A percentile compares a stretch with the other conserved stretches of the same genome.
These are phyloP conservation scores for Acer campestre DNA, from an alignment of 345 rosid species.

Conservation along the genomic window DNA sequence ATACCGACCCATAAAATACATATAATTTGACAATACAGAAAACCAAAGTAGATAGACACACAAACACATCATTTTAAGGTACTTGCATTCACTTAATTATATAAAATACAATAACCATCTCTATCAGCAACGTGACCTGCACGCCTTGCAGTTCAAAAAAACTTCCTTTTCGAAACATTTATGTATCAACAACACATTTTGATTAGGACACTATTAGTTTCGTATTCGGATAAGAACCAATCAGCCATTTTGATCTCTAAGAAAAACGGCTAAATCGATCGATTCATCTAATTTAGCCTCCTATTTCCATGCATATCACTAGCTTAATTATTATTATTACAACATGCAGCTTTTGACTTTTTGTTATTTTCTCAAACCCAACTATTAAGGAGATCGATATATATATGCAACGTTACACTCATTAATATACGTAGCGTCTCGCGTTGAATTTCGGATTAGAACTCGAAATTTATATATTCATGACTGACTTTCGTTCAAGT, in stretches of 20 bases:
- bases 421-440: neutral
- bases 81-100: neutral
- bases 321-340: neutral
- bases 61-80: neutral
- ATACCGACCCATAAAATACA: neutral
- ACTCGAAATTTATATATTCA: neutral
- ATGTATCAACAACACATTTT: neutral
- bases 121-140: neutral
- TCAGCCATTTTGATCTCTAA: neutral
- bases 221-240: neutral
- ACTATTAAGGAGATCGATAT: neutral
- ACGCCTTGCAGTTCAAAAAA: neutral
- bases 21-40: conserved; percentile 1
- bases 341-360: conserved; percentile 9
- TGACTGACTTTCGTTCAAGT: conserved; percentile 7
- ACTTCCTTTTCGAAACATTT: neutral
- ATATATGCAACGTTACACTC: neutral
- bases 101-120: neutral
- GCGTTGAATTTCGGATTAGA: neutral
- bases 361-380: neutral
- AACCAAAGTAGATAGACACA: neutral
- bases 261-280: conserved; percentile 3
- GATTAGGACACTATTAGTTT: neutral
- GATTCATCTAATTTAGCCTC: conserved; percentile 3
- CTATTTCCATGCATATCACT: neutral